Conservation (phyloP, 2,329 filamentous ascomycete genomes). For the Coleophoma eucalyptorum region DNA sequence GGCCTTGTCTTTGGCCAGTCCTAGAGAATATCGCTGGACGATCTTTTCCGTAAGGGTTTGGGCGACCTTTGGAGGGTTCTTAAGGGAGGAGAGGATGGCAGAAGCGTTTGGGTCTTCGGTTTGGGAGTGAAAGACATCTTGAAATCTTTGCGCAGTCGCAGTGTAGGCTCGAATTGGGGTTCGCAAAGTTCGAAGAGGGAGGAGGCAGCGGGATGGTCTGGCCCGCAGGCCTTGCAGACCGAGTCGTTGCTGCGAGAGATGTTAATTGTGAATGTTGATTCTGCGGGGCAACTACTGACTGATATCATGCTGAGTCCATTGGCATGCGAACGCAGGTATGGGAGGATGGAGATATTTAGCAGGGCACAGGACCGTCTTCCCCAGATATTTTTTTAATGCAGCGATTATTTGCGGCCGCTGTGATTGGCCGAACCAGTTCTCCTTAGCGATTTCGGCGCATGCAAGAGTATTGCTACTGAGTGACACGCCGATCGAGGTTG, state of each 20-base stretch:
- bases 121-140: constrained; percentile 61
- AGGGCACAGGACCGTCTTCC: too few relatives aligned
- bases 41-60: constrained; percentile 94
- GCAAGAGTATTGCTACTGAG: too few relatives aligned
- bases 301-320: constrained; percentile 22
- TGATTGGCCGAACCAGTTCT: too few relatives aligned
- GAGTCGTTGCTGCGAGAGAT: constrained; percentile 15
- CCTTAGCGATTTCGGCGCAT: too few relatives aligned
- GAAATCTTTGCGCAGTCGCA: constrained; percentile 27
- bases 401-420: too few relatives aligned
- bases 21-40: constrained; percentile 77
- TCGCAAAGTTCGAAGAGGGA: constrained; percentile 16
- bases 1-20: constrained; percentile 68
- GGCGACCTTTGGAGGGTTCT: constrained; percentile 33
- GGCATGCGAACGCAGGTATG: constrained; percentile 4
- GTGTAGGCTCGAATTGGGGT: constrained; percentile 19
- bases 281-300: constrained; percentile 9
- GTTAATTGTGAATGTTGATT: neutral
- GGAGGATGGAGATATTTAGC: too few relatives aligned
- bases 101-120: constrained; percentile 49
- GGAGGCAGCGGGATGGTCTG: constrained; percentile 19
- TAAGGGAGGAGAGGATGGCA: constrained; percentile 49
- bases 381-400: too few relatives aligned
- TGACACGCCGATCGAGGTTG: too few relatives aligned
- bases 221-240: constrained; percentile 24